Evolutionary conservation across 371 early-diverging fungal genomes (phyloP).

Genomic region (Choanephora cucurbitarum): DNA sequence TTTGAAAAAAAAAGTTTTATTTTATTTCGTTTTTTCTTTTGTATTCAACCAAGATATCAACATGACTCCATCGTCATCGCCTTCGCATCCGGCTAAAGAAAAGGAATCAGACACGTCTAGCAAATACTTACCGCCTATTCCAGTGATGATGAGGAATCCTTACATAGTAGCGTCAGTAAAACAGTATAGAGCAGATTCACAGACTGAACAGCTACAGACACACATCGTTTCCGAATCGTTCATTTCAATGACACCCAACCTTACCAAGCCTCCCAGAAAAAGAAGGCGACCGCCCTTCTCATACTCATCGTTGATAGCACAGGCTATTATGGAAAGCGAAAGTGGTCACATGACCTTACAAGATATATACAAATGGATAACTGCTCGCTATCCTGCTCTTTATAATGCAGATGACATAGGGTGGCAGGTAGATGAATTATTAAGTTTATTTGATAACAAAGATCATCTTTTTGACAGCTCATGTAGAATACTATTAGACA

Average conservation of each 20-base stretch:
- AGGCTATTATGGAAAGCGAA: constrained; percentile 64
- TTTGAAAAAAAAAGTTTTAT: constrained; percentile 3
- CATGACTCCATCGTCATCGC: background rate
- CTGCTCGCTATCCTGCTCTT: constrained; percentile 66
- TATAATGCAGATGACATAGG: constrained; percentile 69
- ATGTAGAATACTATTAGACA: constrained; percentile 78
- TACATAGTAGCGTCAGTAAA: constrained; percentile 39
- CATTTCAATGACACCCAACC: constrained; percentile 48
- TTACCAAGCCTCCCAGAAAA: constrained; percentile 44
- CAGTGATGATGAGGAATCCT: constrained; percentile 46
- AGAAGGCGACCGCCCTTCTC: constrained; percentile 76
- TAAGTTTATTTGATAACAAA: background rate
- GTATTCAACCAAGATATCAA: background rate
- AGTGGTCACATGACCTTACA: constrained; percentile 65
- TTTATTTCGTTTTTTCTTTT: background rate
- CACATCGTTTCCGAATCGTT: constrained; percentile 54
- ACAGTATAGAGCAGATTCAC: constrained; percentile 41
- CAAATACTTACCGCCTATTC: constrained; percentile 43
- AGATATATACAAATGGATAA: constrained; percentile 78
- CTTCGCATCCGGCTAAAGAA: constrained; percentile 1
- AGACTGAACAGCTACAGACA: constrained; percentile 44
- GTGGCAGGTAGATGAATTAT: constrained; percentile 56
- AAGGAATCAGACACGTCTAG: background rate
- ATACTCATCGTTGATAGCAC: constrained; percentile 74
- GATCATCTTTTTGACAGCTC: background rate